Base-by-base conservation (phyloP, 805 yeast species). In the Yamadazyma phyllophila region DNA sequence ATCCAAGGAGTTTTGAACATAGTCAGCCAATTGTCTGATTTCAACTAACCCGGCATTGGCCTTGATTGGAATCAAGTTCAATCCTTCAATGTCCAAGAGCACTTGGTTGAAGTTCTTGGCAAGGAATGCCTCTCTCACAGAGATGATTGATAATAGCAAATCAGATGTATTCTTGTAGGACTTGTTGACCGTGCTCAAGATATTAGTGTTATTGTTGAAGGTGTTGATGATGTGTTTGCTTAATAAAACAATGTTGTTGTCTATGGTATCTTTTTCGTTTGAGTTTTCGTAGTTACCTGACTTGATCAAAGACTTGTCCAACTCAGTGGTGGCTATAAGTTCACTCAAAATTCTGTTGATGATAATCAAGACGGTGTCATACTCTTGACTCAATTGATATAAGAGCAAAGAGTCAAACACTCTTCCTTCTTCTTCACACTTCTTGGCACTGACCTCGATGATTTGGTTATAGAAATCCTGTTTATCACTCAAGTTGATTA, bases 361-460 rank as follows among this genome's bases (percentile, higher is more conserved):
- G 48, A 89, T 76, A 1, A 77, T 64, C 7, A 92, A 77, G 11
- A 89, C 97, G 26, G 85, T 82, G 59, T 86, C 85, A 62, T 85
- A 85, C 54, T 91, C 96, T 65, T 88, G 95, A 39, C 96, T 81
- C 52, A 92, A 76, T 65, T 91, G 96, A 61, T 88, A 92, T 44
- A 94, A 74, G 46, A 88, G 71, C 49, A 94, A 77, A 14, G 97
- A 88, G 59, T 94, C 98, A 50, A 84, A 81, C 11, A 81, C 75
- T 58, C 96, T 77, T 7, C 97, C 97, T 57, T 91, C 98, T 54
- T 88, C 94, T 57, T 88, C 94, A 12, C 97, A 96, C 54, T 81
- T 81, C 36, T 75, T 75, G 2, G 97, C 97, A 26, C 96, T 90
- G 48, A 81, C 82, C 60, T 86, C 95, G 3, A 94, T 83, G 35